These are phyloP conservation scores for Aphanomyces cochlioides DNA, from an alignment of 352 stramenopile genomes.

Conservation along the genomic window DNA sequence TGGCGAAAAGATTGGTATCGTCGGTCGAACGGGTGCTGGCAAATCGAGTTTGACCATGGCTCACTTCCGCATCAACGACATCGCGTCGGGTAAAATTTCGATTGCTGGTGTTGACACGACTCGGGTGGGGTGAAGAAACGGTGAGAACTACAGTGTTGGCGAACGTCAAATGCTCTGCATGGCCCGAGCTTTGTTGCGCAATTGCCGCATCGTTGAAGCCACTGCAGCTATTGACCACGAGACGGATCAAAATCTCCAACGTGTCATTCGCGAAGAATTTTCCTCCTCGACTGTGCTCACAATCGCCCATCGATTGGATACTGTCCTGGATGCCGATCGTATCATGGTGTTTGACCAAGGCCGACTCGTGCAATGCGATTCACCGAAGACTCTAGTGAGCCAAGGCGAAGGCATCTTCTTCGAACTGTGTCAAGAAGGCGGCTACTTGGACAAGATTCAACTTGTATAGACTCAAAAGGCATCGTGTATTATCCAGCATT, in stretches of 20 bases:
- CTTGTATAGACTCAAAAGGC: too few relatives aligned
- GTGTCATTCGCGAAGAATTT: conserved; percentile 86
- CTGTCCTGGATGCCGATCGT: conserved; percentile 95
- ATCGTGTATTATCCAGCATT: too few relatives aligned
- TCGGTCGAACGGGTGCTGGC: conserved; percentile 68
- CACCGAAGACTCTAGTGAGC: conserved; percentile 61
- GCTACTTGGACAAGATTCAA: conserved; percentile 23
- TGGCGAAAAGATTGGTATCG: conserved; percentile 62
- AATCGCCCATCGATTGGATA: conserved; percentile 96
- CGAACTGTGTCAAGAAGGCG: conserved; percentile 55
- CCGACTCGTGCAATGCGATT: conserved; percentile 79
- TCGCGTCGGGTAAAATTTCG: conserved; percentile 55
- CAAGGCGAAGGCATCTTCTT: conserved; percentile 42
- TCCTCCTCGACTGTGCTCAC: conserved; percentile 91
- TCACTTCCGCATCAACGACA: conserved; percentile 75
- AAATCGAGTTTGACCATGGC: conserved; percentile 69
- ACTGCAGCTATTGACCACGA: conserved; percentile 78
- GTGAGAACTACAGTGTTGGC: conserved; percentile 91
- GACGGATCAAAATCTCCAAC: conserved; percentile 65
- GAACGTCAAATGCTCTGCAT: conserved; percentile 96
- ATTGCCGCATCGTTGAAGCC: conserved; percentile 81
- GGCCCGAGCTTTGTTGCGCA: conserved; percentile 88
- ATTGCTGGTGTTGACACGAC: conserved; percentile 70
- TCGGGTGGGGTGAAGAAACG: conserved; percentile 74
- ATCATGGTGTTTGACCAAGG: conserved; percentile 96